phyloP scores from a whole-genome alignment of 1,284 basidiomycete genomes.

The Naganishia sp. region DNA sequence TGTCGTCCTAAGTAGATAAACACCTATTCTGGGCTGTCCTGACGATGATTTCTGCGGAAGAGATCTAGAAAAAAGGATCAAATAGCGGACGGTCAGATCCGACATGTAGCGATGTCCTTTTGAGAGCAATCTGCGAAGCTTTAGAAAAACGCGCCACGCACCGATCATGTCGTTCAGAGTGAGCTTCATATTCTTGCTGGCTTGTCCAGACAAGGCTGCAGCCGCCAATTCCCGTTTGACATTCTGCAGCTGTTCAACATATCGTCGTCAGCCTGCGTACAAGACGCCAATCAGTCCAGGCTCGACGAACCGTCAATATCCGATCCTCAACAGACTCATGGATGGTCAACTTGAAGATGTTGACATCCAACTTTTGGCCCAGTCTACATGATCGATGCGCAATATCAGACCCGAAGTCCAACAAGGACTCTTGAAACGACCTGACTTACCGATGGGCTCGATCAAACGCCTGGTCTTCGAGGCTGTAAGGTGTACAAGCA shows the following conservation, averaged over 20 bases:
- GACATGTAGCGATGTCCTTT: no score
- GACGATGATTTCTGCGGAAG: constrained; percentile 19
- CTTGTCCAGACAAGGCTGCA: constrained; percentile 85
- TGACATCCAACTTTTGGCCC: constrained; percentile 81
- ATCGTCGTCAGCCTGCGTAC: constrained; percentile 18
- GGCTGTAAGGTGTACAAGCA: not conserved
- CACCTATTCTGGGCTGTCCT: not conserved
- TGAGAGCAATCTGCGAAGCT: no score
- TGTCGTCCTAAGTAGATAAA: no score
- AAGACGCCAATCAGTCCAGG: not conserved
- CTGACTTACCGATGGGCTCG: constrained; percentile 69
- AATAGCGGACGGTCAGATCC: not conserved
- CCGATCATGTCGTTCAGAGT: constrained; percentile 78
- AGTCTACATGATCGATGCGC: constrained; percentile 53
- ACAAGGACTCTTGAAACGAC: not conserved
- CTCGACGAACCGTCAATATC: constrained; percentile 54
- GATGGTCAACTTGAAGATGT: constrained; percentile 91
- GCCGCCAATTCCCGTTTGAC: constrained; percentile 81
- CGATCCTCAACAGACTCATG: constrained; percentile 86
- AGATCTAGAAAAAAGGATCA: not conserved
- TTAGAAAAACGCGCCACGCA: constrained; percentile 34
- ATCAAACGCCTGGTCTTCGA: constrained; percentile 68
- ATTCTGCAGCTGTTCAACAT: constrained; percentile 65
- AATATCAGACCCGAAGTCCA: not conserved
- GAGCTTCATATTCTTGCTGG: constrained; percentile 80